Evolutionary conservation across 2,329 filamentous ascomycete genomes (phyloP), one percentile per base, ranked within the genome.

Genomic region (Venturia effusa): DNA sequence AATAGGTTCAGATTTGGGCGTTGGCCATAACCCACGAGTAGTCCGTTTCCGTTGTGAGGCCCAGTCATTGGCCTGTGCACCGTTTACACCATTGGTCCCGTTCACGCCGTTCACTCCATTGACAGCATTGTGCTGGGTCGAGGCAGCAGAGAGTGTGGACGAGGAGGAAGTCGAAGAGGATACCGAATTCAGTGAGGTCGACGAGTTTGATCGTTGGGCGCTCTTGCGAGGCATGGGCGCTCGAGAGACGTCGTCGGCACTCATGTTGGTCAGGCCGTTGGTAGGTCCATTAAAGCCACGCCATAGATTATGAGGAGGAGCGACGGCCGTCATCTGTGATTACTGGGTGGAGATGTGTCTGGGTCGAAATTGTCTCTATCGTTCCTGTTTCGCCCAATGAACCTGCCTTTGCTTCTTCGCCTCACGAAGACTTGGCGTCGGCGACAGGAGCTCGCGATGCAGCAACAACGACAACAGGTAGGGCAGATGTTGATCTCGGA

Each of bases 201-300:
- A 94, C 41, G 93, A 97, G 80, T 91, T 96, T 72, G 88, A 88
- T 74, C 93, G 87, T 75, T 93, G 90, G 66, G 91, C 82, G 73
- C 83, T 87, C 79, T 96, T 97, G 70, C 92, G 90, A 72, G 90
- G 89, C 83, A 90, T 88, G 75, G 95, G 90, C 84, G 96, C 92
- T 75, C 88, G 88, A 78, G 88, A 86, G 68, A 88, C 85, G 77
- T 96, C 90, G 79, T 96, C 91, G 74, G 87, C 79, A 78, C 88
- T 90, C 85, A 91, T 89, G 73, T 88, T 82, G 73, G 87, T 82
- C 70, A 84, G 78, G 74, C 81, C 81, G 78, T 82, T 85, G 77
- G 83, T 79, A 73, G 79, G 78, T 76, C 77, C 78, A 76, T 82
- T 81, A 80, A 77, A 72, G 78, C 76, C 77, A 75, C 80, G 84